These are phyloP conservation scores for Pseudogymnoascus sp. DNA, from an alignment of 2,329 filamentous ascomycete genomes.

Conservation along the genomic window DNA sequence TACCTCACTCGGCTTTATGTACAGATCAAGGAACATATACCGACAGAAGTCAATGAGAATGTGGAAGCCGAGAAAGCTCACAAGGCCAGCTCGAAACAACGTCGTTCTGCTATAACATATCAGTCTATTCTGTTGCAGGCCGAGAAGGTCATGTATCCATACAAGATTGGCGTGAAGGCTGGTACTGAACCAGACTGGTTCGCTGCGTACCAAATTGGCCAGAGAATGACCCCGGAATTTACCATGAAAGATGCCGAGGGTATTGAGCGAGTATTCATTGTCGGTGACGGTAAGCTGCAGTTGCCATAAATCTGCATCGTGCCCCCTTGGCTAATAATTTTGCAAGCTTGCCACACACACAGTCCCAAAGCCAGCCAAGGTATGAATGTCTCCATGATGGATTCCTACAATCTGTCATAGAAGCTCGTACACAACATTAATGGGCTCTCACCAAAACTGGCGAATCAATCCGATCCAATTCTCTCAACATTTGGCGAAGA, in stretches of 20 bases:
- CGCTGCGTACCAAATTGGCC: conserved; percentile 50
- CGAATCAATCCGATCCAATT: conserved; percentile 43
- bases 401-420: conserved; percentile 55
- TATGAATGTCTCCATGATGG: conserved; percentile 50
- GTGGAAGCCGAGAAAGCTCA: conserved; percentile 21
- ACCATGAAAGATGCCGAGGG: conserved; percentile 16
- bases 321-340: conserved; percentile 24
- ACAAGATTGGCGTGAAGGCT: conserved; percentile 52
- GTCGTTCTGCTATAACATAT: conserved; percentile 36
- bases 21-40: conserved; percentile 38
- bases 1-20: conserved; percentile 55
- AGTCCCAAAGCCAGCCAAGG: conserved; percentile 57
- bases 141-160: conserved; percentile 49
- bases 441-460: conserved; percentile 18
- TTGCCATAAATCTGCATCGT: conserved; percentile 50
- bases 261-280: conserved; percentile 41
- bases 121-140: conserved; percentile 62
- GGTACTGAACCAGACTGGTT: conserved; percentile 61
- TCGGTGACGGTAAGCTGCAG: conserved; percentile 33
- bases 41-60: conserved; percentile 28
- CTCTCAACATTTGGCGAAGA: conserved; percentile 56
- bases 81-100: conserved; percentile 25
- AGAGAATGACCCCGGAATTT: conserved; percentile 48
- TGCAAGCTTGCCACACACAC: conserved; percentile 46
- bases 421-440: conserved; percentile 43